Evolutionary conservation across 805 yeast species (phyloP).

Genomic region (Barnettozyma botsteinii): DNA sequence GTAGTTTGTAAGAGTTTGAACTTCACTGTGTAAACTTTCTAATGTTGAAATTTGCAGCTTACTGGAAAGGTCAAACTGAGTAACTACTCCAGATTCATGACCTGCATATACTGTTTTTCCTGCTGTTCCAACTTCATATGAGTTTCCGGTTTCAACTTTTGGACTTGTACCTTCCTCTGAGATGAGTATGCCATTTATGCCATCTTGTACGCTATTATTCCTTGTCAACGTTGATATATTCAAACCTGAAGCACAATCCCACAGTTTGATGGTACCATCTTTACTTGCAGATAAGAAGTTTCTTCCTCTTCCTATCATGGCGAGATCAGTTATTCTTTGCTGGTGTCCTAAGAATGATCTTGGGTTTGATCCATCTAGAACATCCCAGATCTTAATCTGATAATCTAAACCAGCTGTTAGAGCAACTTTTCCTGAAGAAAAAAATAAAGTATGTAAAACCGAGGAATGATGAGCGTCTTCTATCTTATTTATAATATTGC

Average conservation of each 20-base stretch:
- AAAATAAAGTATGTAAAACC: slow-evolving; percentile 39
- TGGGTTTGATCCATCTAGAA: slow-evolving; percentile 39
- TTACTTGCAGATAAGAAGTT: slow-evolving; percentile 51
- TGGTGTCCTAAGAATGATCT: slow-evolving; percentile 49
- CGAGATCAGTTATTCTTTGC: slow-evolving; percentile 41
- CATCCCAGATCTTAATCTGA: slow-evolving; percentile 57
- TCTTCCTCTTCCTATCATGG: slow-evolving; percentile 58
- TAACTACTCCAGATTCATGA: slow-evolving; percentile 33
- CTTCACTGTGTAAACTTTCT: slow-evolving; percentile 23
- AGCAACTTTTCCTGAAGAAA: slow-evolving; percentile 62
- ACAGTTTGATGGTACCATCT: slow-evolving; percentile 53
- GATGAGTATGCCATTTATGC: slow-evolving; percentile 26
- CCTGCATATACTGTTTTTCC: slow-evolving; percentile 42
- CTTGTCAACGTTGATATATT: slow-evolving; percentile 37
- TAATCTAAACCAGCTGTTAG: slow-evolving; percentile 56
- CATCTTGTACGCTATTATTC: slow-evolving; percentile 31
- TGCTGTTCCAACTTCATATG: slow-evolving; percentile 41
- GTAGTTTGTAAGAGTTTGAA: background rate
- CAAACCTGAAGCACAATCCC: slow-evolving; percentile 64
- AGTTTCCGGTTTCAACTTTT: slow-evolving; percentile 9
- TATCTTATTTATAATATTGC: slow-evolving; percentile 7
- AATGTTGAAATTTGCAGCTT: slow-evolving; percentile 23
- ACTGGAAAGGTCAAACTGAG: slow-evolving; percentile 34
- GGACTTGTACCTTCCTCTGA: background rate
- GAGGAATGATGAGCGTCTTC: slow-evolving; percentile 46